Conservation (phyloP, 331 rosid genomes). For the Rosa hybrid region DNA sequence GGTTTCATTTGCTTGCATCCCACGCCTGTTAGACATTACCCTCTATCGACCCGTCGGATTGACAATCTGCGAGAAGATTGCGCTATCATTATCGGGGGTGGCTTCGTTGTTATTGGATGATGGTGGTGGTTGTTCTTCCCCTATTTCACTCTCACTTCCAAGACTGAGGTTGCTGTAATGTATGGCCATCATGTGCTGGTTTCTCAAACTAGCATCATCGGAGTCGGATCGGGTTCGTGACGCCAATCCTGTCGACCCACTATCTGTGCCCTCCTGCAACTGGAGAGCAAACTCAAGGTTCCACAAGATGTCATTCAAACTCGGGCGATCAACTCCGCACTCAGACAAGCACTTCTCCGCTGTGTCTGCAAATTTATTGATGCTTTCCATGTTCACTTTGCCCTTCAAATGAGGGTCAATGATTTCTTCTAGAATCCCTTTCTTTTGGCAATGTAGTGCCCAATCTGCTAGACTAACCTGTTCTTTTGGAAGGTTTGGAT, state of each 20-base stretch:
- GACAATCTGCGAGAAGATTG: slow-evolving; percentile 62
- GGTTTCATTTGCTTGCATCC: slow-evolving; percentile 34
- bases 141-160: slow-evolving; percentile 53
- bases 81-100: slow-evolving; percentile 10
- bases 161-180: slow-evolving; percentile 66
- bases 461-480: slow-evolving; percentile 97
- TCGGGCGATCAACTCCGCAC: slow-evolving; percentile 72
- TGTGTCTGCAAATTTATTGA: slow-evolving; percentile 74
- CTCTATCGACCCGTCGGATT: slow-evolving; percentile 55
- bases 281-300: slow-evolving; percentile 87
- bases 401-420: slow-evolving; percentile 74
- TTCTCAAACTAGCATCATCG: slow-evolving; percentile 39
- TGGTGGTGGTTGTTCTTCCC: slow-evolving; percentile 14
- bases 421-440: slow-evolving; percentile 72
- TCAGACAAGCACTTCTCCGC: slow-evolving; percentile 93
- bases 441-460: slow-evolving; percentile 63
- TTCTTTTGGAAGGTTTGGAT: slow-evolving; percentile 75
- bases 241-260: slow-evolving; percentile 31
- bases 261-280: slow-evolving; percentile 61
- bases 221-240: slow-evolving; percentile 24
- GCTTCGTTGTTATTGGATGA: neutral
- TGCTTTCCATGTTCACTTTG: slow-evolving; percentile 65
- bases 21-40: neutral
- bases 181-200: slow-evolving; percentile 35
- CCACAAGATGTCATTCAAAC: slow-evolving; percentile 87